These are phyloP conservation scores for Rhizoctonia solani DNA, from an alignment of 1,284 basidiomycete genomes.

Conservation along the genomic window DNA sequence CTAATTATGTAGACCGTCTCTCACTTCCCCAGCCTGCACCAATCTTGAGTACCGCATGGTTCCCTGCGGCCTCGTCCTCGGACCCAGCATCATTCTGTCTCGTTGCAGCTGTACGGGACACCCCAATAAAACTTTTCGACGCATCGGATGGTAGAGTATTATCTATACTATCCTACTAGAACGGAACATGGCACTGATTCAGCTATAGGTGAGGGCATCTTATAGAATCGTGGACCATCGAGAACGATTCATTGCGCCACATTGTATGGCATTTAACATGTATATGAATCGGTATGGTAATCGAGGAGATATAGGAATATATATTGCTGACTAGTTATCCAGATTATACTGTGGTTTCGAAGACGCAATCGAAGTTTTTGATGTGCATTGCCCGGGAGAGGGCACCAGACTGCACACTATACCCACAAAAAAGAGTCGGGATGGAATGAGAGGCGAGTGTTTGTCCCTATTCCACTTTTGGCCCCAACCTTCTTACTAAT, in stretches of 20 bases:
- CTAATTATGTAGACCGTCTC: neutral
- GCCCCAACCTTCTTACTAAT: no score
- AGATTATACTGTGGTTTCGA: conserved; percentile 91
- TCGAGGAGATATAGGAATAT: neutral
- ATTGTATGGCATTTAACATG: conserved; percentile 76
- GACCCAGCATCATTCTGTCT: conserved; percentile 77
- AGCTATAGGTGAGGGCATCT: conserved; percentile 75
- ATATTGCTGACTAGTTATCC: conserved; percentile 1
- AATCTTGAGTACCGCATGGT: conserved; percentile 79
- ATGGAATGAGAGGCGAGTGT: conserved; percentile 77
- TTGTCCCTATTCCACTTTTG: neutral
- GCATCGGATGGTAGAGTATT: conserved; percentile 74
- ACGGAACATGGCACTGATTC: neutral
- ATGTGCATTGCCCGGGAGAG: conserved; percentile 71
- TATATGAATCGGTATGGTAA: conserved; percentile 61
- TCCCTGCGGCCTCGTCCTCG: conserved; percentile 65
- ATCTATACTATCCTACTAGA: conserved; percentile 13
- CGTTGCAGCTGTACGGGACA: conserved; percentile 75
- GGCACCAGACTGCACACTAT: conserved; percentile 76
- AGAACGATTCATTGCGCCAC: conserved; percentile 84
- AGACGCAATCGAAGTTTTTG: conserved; percentile 87
- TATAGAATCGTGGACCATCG: conserved; percentile 90
- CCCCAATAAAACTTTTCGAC: conserved; percentile 80
- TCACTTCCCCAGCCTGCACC: conserved; percentile 55
- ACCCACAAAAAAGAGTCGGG: conserved; percentile 75